These are phyloP conservation scores for Claviceps capensis DNA, from an alignment of 2,329 filamentous ascomycete species.

Conservation along the genomic window DNA sequence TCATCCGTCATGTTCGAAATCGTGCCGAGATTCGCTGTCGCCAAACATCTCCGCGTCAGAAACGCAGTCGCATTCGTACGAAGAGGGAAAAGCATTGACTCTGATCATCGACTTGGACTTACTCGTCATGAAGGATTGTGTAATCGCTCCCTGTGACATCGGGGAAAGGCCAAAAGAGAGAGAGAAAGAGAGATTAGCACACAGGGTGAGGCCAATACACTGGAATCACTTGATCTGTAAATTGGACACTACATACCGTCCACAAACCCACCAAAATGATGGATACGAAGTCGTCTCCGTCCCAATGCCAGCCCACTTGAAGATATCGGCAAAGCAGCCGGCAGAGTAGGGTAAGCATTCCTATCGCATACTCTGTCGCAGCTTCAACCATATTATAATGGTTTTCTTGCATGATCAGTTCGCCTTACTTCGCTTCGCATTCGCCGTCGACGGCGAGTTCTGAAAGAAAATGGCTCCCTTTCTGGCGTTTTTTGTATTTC, in stretches of 20 bases:
- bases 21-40: slow-evolving; percentile 22
- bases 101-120: not conserved
- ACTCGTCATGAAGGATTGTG: not conserved
- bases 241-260: not conserved
- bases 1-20: slow-evolving; percentile 23
- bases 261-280: not conserved
- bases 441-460: not conserved
- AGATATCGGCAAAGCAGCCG: not conserved
- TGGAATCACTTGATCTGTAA: not conserved
- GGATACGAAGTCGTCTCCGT: slow-evolving; percentile 3
- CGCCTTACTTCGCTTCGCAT: not conserved
- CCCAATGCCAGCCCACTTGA: slow-evolving; percentile 1
- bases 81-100: not conserved
- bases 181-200: not conserved
- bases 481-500: not conserved
- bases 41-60: not conserved
- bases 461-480: not conserved
- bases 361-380: not conserved
- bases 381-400: not conserved
- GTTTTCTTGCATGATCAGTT: not conserved
- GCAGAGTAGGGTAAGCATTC: not conserved
- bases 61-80: not conserved
- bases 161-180: not conserved
- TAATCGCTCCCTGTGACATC: not conserved
- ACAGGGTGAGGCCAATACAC: not conserved